Base-by-base conservation (phyloP, 192 early-diverging fungal species). In the Jimgerdemannia lactiflua region DNA sequence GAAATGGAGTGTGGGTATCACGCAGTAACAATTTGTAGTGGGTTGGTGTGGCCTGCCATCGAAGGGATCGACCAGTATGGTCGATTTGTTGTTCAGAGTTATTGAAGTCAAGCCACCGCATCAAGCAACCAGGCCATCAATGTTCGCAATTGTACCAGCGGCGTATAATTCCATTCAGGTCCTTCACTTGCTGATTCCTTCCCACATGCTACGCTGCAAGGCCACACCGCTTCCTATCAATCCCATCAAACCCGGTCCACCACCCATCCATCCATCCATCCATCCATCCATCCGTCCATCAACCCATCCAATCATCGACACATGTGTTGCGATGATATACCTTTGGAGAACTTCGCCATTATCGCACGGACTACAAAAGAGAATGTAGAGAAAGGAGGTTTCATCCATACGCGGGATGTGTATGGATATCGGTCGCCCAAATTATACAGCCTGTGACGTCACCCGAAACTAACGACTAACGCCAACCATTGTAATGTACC, bases 221-320 rank as follows among this genome's bases (percentile, higher is more conserved):
- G 9, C 42, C 10, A 3, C 40, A n/a, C 18, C 17, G 42, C 9
- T 71, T 39, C 19, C 3, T 29, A 72, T 71, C 71, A 39, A 69
- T 68, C 64, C 65, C 20, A 73, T 69, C 18, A 4, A 65, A 17
- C 66, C 43, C 71, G 73, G 72, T 49, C 65, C 64, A 66, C 65
- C 64, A 66, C 67, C 40, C 73, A 39, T 42, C 39, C 54, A 65
- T 73, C 72, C 72, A 73, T 73, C 72, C 72, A 73, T 40, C 14
- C 72, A 73, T 40, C 14, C n/a, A 41, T 66, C 6, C 42, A 64
- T 71, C 7, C 72, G 49, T 59, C 14, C 49, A 59, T 59, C 49
- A 6, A 14, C 14, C 6, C 49, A 6, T 14, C 14, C 49, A 10
- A 10, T 14, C 8, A 59, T 59, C 8, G 49, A 59, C 14, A 6